phyloP scores from a whole-genome alignment of 768 basidiomycete species.

The Leucogyrophana mollusca region DNA sequence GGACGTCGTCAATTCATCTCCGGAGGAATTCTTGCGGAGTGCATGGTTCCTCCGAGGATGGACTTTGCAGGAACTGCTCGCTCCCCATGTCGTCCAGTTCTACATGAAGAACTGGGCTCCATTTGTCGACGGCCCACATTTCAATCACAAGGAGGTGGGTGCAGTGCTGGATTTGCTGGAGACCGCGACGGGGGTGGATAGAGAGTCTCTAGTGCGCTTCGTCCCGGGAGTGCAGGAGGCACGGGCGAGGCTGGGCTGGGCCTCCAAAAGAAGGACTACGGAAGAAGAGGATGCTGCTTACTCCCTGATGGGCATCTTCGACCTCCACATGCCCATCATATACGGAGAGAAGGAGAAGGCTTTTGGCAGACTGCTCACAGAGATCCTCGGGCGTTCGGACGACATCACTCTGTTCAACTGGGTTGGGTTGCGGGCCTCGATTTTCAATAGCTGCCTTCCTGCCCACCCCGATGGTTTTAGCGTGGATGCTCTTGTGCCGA shows the following conservation, averaged over 20 bases:
- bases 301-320: constrained; percentile 1
- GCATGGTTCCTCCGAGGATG: constrained; percentile 9
- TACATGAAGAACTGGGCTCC: constrained; percentile 4
- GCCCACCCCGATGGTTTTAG: background rate
- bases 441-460: constrained; percentile 1
- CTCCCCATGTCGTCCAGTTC: constrained; percentile 6
- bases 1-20: constrained; percentile 2
- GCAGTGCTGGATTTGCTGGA: constrained; percentile 1
- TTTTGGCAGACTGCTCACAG: background rate
- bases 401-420: background rate
- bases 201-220: background rate
- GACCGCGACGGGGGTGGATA: constrained; percentile 1
- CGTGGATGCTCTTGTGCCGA: no score
- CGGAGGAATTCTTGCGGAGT: constrained; percentile 1
- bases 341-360: constrained; percentile 1
- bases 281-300: background rate
- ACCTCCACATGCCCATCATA: background rate
- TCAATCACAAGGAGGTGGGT: constrained; percentile 7
- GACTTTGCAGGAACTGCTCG: constrained; percentile 4
- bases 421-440: background rate
- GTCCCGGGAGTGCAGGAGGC: background rate
- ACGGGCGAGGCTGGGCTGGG: background rate
- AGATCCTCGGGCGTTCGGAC: background rate
- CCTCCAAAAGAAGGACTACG: background rate
- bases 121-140: constrained; percentile 1